Evolutionary conservation across 1,139 yeast species (phyloP).

Genomic region (Kodamaea ohmeri): DNA sequence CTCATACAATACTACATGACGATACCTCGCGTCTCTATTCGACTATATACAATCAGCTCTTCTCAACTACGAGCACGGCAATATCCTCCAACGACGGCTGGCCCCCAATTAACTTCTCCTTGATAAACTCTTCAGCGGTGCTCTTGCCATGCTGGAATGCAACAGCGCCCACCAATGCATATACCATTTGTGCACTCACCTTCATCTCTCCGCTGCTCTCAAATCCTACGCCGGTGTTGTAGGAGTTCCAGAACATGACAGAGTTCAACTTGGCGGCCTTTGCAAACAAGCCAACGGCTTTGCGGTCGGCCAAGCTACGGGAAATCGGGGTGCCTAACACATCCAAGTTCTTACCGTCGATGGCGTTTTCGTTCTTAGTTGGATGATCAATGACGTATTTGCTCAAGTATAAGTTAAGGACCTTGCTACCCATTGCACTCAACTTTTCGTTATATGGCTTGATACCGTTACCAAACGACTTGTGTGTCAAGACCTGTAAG

Average conservation of each 20-base stretch:
- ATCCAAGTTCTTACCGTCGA: conserved; percentile 62
- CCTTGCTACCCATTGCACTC: conserved; percentile 72
- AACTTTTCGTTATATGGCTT: conserved; percentile 87
- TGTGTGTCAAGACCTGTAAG: conserved; percentile 83
- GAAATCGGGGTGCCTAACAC: conserved; percentile 57
- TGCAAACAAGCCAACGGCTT: conserved; percentile 53
- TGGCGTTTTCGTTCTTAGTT: conserved; percentile 34
- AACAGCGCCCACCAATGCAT: conserved; percentile 81
- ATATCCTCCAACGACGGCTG: conserved; percentile 21
- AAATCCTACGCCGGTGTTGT: conserved; percentile 53
- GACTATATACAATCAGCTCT: conserved; percentile 12
- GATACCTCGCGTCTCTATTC: background rate
- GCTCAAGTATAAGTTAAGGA: conserved; percentile 59
- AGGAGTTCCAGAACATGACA: conserved; percentile 71
- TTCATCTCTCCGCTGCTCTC: conserved; percentile 52
- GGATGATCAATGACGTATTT: conserved; percentile 45
- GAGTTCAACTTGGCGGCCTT: conserved; percentile 46
- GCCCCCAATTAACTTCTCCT: conserved; percentile 38
- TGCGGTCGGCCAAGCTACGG: conserved; percentile 49
- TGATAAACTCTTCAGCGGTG: conserved; percentile 55
- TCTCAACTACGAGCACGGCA: conserved; percentile 21
- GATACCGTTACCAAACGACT: conserved; percentile 88
- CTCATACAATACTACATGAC: background rate
- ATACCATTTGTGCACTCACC: conserved; percentile 66
- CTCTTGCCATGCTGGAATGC: conserved; percentile 64